Evolutionary conservation across 768 basidiomycete species (phyloP).

Genomic region (Lanmaoa pseudosensibilis): DNA sequence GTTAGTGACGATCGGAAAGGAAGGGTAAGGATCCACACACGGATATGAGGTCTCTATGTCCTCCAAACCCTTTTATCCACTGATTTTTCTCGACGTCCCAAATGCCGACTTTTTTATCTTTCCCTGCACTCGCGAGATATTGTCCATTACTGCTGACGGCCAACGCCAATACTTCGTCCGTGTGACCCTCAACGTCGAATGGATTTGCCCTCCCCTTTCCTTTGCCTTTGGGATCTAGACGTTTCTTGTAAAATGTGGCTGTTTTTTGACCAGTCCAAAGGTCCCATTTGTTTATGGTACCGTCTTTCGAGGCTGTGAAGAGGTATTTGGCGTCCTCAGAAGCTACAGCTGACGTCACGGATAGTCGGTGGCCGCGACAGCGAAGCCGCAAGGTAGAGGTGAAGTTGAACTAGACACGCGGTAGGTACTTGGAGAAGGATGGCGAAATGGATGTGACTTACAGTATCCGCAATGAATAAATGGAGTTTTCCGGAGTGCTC

Average conservation of each 20-base stretch:
- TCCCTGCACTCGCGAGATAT: conserved; percentile 83
- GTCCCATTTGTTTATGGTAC: conserved; percentile 85
- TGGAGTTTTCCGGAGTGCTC: conserved; percentile 89
- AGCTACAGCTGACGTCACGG: conserved; percentile 79
- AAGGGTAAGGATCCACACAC: conserved; percentile 50
- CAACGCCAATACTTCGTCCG: conserved; percentile 79
- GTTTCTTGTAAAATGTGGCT: conserved; percentile 59
- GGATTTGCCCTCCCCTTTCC: conserved; percentile 57
- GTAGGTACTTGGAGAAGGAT: background rate
- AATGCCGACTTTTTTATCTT: conserved; percentile 76
- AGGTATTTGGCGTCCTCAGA: conserved; percentile 71
- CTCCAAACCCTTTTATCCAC: conserved; percentile 82
- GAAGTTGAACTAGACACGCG: conserved; percentile 55
- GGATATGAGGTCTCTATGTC: conserved; percentile 69
- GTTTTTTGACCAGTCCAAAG: conserved; percentile 61
- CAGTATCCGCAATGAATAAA: conserved; percentile 72
- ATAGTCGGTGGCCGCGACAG: conserved; percentile 71
- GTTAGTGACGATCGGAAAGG: conserved; percentile 29
- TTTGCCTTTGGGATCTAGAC: conserved; percentile 48
- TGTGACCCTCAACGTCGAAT: conserved; percentile 67
- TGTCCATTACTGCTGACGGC: conserved; percentile 85
- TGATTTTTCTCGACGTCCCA: conserved; percentile 79
- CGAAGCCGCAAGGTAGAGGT: conserved; percentile 45
- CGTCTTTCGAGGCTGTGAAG: conserved; percentile 92
- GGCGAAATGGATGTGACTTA: conserved; percentile 35